Evolutionary conservation across 495 filamentous ascomycete species (phyloP).

Genomic region (Podospora tetraspora): DNA sequence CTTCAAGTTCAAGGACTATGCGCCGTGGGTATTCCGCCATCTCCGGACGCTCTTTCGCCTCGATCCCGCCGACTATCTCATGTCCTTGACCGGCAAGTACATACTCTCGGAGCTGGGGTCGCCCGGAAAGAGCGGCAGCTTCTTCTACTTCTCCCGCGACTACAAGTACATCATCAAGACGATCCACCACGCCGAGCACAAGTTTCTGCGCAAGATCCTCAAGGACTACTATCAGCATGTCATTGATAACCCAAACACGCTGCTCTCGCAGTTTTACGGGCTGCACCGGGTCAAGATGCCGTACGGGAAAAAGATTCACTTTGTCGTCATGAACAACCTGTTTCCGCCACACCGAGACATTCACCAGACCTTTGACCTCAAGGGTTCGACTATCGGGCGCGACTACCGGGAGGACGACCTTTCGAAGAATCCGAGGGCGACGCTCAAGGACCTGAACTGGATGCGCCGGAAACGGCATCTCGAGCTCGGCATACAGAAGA

Average conservation of each 20-base stretch:
- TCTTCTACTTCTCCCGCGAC: slow-evolving; percentile 99
- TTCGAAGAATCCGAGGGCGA: slow-evolving; percentile 82
- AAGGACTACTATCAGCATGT: slow-evolving; percentile 94
- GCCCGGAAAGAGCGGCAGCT: slow-evolving; percentile 96
- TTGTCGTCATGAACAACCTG: slow-evolving; percentile 99
- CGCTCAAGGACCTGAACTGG: slow-evolving; percentile 97
- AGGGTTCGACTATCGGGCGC: slow-evolving; percentile 92
- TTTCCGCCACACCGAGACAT: slow-evolving; percentile 98
- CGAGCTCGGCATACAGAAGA: slow-evolving; percentile 83
- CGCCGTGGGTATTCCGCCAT: slow-evolving; percentile 97
- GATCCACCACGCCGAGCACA: slow-evolving; percentile 95
- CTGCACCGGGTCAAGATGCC: slow-evolving; percentile 98
- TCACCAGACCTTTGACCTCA: slow-evolving; percentile 93
- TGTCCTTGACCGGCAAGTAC: slow-evolving; percentile 98
- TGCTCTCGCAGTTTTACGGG: slow-evolving; percentile 97
- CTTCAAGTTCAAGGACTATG: slow-evolving; percentile 99
- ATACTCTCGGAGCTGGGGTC: slow-evolving; percentile 96
- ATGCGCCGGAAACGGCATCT: slow-evolving; percentile 76
- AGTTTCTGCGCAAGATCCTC: slow-evolving; percentile 85
- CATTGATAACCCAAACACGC: slow-evolving; percentile 85
- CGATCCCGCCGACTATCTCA: slow-evolving; percentile 95
- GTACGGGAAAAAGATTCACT: slow-evolving; percentile 97
- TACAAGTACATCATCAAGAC: slow-evolving; percentile 99
- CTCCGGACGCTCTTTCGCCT: slow-evolving; percentile 82
- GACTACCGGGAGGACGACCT: slow-evolving; percentile 87